These are phyloP conservation scores for Tilletia setariae DNA, from an alignment of 1,284 basidiomycete genomes.

Conservation along the genomic window DNA sequence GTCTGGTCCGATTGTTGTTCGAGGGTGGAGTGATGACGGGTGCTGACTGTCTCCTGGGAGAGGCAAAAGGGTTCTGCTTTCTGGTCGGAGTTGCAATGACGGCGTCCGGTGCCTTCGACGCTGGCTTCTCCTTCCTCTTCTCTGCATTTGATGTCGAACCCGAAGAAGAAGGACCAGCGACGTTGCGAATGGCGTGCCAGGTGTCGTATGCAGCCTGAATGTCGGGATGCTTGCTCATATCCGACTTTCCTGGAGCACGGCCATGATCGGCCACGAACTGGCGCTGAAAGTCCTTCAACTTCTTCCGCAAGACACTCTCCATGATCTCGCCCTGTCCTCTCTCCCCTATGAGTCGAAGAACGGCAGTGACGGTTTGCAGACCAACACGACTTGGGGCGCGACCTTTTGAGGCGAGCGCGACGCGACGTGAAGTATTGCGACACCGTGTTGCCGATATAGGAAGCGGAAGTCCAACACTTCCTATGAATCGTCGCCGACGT, in stretches of 20 bases:
- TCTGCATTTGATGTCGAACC: not conserved
- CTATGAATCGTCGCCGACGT: too few species aligned
- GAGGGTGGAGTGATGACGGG: not conserved
- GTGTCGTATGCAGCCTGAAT: constrained; percentile 42
- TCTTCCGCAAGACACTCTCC: constrained; percentile 32
- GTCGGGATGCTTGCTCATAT: constrained; percentile 35
- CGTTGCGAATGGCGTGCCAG: constrained; percentile 34
- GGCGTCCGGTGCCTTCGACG: too few species aligned
- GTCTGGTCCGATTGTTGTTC: not conserved
- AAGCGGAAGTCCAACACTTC: too few species aligned
- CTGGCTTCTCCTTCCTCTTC: not conserved
- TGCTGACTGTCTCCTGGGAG: not conserved
- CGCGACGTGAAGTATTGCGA: not conserved
- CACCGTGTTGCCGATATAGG: not conserved
- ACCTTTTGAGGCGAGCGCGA: not conserved
- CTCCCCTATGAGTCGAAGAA: too few species aligned
- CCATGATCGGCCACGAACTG: constrained; percentile 33
- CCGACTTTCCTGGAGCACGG: constrained; percentile 40
- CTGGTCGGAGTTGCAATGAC: too few species aligned
- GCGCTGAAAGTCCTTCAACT: constrained; percentile 37
- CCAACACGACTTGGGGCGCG: too few species aligned
- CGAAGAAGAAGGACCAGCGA: not conserved
- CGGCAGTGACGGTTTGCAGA: too few species aligned
- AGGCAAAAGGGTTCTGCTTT: too few species aligned
- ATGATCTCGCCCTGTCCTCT: constrained; percentile 17